phyloP scores from a whole-genome alignment of 1,284 basidiomycete genomes.

The Trichosporon sp. region DNA sequence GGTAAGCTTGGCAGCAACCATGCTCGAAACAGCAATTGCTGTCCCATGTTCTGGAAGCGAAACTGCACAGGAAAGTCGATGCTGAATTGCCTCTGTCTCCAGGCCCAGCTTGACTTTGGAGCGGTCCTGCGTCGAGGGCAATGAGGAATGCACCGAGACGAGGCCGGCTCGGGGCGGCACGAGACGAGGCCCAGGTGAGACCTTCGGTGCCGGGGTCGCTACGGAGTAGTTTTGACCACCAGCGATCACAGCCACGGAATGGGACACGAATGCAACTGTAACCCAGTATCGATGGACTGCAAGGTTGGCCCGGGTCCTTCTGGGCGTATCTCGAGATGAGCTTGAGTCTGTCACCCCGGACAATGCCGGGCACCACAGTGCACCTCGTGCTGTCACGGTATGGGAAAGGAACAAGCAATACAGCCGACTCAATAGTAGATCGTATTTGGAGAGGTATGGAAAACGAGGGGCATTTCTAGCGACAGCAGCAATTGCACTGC shows the following conservation, averaged over 20 bases:
- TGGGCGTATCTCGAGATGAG: background rate
- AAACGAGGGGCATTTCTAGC: too few species aligned
- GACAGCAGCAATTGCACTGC: background rate
- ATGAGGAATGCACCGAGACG: conserved; percentile 1
- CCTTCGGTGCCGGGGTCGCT: too few species aligned
- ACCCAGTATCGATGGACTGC: background rate
- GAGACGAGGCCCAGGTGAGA: background rate
- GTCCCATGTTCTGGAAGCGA: background rate
- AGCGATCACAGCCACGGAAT: background rate
- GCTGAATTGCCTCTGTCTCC: background rate
- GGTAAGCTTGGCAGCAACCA: background rate
- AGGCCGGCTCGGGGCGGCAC: background rate
- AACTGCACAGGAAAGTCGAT: background rate
- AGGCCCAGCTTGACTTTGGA: background rate
- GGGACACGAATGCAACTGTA: background rate
- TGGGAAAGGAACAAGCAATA: background rate
- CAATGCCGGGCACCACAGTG: background rate
- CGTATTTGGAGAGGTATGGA: background rate
- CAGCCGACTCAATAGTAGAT: background rate
- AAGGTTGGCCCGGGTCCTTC: background rate
- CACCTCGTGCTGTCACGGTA: background rate
- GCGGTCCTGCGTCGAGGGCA: background rate
- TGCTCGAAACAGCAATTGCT: background rate
- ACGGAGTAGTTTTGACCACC: background rate
- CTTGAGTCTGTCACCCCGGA: background rate